Evolutionary conservation across 148 eudicot species (phyloP).

Genomic region (Beta vulgaris): DNA sequence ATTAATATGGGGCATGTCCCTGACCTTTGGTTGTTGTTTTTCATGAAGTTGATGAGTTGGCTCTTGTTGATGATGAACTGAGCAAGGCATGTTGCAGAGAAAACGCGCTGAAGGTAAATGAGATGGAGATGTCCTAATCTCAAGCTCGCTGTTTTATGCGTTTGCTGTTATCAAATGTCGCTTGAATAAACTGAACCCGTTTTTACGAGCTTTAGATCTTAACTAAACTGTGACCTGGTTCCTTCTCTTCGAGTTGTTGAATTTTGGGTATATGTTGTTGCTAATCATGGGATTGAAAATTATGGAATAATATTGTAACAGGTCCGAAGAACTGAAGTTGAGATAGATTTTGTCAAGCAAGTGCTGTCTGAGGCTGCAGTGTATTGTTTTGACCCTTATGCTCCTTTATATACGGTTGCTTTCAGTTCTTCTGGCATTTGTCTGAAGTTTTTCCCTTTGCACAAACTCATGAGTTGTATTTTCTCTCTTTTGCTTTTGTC

Average conservation of each 20-base stretch:
- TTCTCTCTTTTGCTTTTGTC: slow-evolving; percentile 22
- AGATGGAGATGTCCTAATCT: neutral
- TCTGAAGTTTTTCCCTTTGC: neutral
- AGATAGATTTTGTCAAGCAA: slow-evolving; percentile 53
- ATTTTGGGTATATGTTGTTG: neutral
- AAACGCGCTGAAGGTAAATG: slow-evolving; percentile 68
- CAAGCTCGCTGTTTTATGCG: neutral
- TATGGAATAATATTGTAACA: slow-evolving; percentile 31
- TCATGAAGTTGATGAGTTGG: slow-evolving; percentile 57
- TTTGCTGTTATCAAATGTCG: slow-evolving; percentile 1
- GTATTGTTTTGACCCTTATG: slow-evolving; percentile 47
- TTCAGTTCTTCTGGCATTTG: slow-evolving; percentile 10
- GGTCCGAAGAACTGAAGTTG: slow-evolving; percentile 49
- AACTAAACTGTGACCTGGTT: neutral
- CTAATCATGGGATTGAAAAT: slow-evolving; percentile 1
- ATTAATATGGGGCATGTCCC: neutral
- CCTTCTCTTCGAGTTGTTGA: neutral
- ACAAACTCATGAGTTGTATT: neutral
- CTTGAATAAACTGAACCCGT: neutral
- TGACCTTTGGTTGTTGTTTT: slow-evolving; percentile 17
- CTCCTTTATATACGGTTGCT: neutral
- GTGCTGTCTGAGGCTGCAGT: slow-evolving; percentile 58
- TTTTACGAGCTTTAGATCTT: neutral
- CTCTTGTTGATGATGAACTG: slow-evolving; percentile 64
- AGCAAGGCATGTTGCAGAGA: slow-evolving; percentile 82